Evolutionary conservation across 2,329 filamentous ascomycete genomes (phyloP).

Genomic region (Sporothrix brasiliensis): DNA sequence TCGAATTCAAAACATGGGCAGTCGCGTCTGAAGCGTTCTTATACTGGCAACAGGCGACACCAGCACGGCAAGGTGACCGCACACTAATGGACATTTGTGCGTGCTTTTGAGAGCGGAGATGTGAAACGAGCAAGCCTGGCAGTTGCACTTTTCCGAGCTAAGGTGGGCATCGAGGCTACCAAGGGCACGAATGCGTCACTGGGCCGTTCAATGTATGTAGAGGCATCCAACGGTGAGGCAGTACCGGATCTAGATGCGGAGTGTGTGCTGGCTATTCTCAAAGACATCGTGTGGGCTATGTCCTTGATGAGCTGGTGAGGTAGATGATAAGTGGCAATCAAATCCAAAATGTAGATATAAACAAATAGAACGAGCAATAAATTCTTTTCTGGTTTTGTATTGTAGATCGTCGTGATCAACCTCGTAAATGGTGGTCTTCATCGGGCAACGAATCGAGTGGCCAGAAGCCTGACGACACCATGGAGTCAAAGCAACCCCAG

Average conservation of each 20-base stretch:
- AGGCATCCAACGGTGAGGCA: conserved; percentile 72
- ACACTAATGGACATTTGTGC: conserved; percentile 90
- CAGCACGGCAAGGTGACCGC: conserved; percentile 81
- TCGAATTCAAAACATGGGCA: conserved; percentile 19
- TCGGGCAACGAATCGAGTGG: conserved; percentile 27
- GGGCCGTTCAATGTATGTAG: conserved; percentile 80
- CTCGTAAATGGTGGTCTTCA: conserved; percentile 20
- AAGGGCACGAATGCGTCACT: conserved; percentile 92
- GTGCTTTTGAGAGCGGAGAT: conserved; percentile 58
- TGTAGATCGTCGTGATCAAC: not conserved
- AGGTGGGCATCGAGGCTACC: conserved; percentile 75
- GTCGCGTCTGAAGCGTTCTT: conserved; percentile 49
- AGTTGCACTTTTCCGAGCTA: conserved; percentile 74
- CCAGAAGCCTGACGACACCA: conserved; percentile 30
- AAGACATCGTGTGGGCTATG: not conserved
- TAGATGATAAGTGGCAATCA: not conserved
- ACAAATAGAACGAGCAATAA: not conserved
- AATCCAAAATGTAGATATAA: not conserved
- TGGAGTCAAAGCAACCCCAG: conserved; percentile 31
- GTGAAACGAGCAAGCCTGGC: conserved; percentile 60
- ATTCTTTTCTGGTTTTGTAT: not conserved
- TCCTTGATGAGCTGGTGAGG: not conserved
- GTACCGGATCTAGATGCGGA: conserved; percentile 62
- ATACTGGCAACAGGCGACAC: conserved; percentile 76
- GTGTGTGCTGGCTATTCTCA: conserved; percentile 46